Evolutionary conservation across 192 early-diverging fungal species (phyloP).

Genomic region (Ambispora gerdemannii): DNA sequence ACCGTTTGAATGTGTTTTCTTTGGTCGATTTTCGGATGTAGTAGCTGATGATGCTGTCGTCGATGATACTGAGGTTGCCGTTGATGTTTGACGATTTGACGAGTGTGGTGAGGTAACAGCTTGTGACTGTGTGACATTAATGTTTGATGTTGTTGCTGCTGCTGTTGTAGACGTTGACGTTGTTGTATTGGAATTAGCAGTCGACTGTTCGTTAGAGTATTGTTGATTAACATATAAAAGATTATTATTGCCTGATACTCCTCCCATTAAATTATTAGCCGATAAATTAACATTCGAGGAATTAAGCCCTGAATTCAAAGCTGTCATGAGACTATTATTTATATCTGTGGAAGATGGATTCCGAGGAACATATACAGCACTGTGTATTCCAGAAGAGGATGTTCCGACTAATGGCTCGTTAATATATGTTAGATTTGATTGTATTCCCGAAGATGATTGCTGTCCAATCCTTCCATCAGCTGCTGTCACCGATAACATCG

Average conservation of each 20-base stretch:
- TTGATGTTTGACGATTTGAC: background rate
- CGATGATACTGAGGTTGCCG: background rate
- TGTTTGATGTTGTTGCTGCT: background rate
- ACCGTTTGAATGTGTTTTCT: slow-evolving; percentile 23
- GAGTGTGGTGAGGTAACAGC: background rate
- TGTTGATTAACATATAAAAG: slow-evolving; percentile 2
- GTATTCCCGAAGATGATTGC: background rate
- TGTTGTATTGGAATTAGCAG: background rate
- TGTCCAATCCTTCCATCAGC: no score
- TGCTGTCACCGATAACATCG: background rate
- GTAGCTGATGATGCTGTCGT: background rate
- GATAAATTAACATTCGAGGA: slow-evolving; percentile 1
- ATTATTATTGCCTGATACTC: background rate
- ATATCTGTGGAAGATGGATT: background rate
- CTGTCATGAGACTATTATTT: background rate
- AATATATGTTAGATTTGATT: slow-evolving; percentile 3
- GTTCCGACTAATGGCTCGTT: background rate
- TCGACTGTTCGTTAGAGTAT: slow-evolving; percentile 3
- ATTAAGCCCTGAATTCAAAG: slow-evolving; percentile 7
- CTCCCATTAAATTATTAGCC: background rate
- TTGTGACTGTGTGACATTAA: background rate
- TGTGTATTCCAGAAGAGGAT: background rate
- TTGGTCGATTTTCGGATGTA: background rate
- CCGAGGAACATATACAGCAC: slow-evolving; percentile 27
- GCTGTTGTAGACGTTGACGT: background rate